Base-by-base conservation (phyloP, 768 basidiomycete species). In the Mycena floridula region DNA sequence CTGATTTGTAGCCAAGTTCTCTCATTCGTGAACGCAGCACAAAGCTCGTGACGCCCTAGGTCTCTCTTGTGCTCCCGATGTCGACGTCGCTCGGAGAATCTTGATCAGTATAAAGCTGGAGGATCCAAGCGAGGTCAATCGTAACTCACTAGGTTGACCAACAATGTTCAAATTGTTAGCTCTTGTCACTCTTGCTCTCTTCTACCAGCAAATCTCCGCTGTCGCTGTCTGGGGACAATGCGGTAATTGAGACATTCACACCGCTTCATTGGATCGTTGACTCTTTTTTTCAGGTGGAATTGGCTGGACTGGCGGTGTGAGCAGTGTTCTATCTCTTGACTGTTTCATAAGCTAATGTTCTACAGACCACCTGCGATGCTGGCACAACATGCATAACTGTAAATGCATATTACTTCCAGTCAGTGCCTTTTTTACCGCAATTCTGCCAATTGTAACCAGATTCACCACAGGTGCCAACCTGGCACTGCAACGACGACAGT, bases 371-470 rank as follows among this genome's bases (percentile, higher is more conserved):
- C 12, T 58, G 54, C 42, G 59, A 51, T 27, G 37, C 57, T 9
- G 63, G 63, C 40, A 52, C 53, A 22, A 52, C 53, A 18, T 66
- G 62, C 42, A 43, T 53, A n/a, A 52, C 56, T 27, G 24, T 50
- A 36, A 64, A 64, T 42, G 53, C 59, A n/a, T 66, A 46, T 23
- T 66, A 63, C 44, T 62, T 56, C 27, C 62, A 65, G 61, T 63
- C 44, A 43, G 57, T 42, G 18, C 9, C 9, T 18, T 39, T 7
- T 37, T 20, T n/a, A n/a, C n/a, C n/a, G n/a, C n/a, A n/a, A n/a
- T n/a, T n/a, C n/a, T n/a, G n/a, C n/a, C n/a, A n/a, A n/a, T n/a
- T n/a, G n/a, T n/a, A n/a, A 37, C 5, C 35, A 9, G 16, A 18
- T 36, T 37, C 7, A 24, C 25, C 20, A 12, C 25, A 43, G 46